Evolutionary conservation across 805 yeast species (phyloP), one percentile per base, ranked within the genome.

Genomic region (Candida endomychidarum): DNA sequence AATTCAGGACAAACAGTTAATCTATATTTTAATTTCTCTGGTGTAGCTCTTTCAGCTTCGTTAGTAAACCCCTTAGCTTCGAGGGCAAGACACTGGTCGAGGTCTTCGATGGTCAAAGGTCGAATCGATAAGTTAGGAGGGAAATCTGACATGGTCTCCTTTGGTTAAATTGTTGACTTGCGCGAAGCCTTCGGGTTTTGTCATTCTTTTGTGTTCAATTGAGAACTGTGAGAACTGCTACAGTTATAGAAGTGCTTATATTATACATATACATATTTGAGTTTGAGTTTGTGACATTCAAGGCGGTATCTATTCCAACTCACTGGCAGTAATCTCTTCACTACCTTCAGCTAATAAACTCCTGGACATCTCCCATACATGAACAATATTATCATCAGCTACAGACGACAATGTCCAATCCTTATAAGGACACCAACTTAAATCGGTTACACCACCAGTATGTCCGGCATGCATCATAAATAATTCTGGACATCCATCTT

Each of bases 391-490:
- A 47, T 78, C 83, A 47, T 76, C 81, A 0, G 81, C 77, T 33
- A 75, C 76, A 25, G 86, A 74, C 0, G 85, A 87, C 41, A 84
- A 53, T 26, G 86, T 74, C 90, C 91, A 86, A n/a, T 86, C 86
- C 42, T 80, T 72, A 49, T 70, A 78, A 5, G 81, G 80, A 54
- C 81, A 83, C 72, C 86, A 81, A 23, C 80, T 74, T 49, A 86
- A 69, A 57, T 86, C 95, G 30, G 81, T 80, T 12, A 86, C 81
- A 5, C 83, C 72, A 12, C 87, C 83, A 14, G 89, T 81, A 56
- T 88, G 96, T 15, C 96, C 96, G 26, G 95, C 95, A 57, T 88
- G 96, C 82, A 88, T 84, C 89, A 87, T 84, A 51, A 87, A 68
- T 24, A 88, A 63, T 58, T 88, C 96, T 4, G 96, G 91, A 19